phyloP scores from a whole-genome alignment of 768 basidiomycete species.

The Russula emetica region DNA sequence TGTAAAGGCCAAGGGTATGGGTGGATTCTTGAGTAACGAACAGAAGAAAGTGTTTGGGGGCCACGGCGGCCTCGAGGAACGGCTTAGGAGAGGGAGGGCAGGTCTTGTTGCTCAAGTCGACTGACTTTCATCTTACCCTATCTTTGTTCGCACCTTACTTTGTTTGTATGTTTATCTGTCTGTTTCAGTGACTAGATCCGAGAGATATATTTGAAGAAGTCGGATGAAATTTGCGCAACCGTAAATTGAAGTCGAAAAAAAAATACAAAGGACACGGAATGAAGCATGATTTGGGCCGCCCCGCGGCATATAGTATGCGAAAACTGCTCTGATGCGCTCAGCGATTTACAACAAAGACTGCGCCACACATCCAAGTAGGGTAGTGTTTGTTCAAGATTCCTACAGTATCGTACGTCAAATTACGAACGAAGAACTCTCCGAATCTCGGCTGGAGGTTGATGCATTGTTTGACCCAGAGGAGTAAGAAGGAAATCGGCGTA shows the following conservation, averaged over 20 bases:
- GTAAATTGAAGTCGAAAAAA: not conserved
- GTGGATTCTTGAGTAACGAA: slow-evolving; percentile 75
- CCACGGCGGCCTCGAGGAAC: slow-evolving; percentile 69
- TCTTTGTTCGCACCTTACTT: slow-evolving; percentile 7
- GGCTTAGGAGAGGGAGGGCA: slow-evolving; percentile 66
- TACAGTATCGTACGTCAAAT: not conserved
- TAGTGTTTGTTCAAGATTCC: not conserved
- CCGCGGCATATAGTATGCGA: slow-evolving; percentile 15
- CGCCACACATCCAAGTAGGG: not conserved
- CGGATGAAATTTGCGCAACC: slow-evolving; percentile 11
- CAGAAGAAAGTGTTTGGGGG: slow-evolving; percentile 84
- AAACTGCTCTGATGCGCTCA: not conserved
- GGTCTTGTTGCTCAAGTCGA: slow-evolving; percentile 66
- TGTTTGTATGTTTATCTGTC: slow-evolving; percentile 6
- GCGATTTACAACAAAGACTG: not conserved
- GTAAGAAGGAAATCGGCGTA: slow-evolving; percentile 14
- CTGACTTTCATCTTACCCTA: slow-evolving; percentile 32
- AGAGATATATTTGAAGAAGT: slow-evolving; percentile 18
- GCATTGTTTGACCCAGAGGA: slow-evolving; percentile 14
- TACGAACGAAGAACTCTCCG: slow-evolving; percentile 15
- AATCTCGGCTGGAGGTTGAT: slow-evolving; percentile 8
- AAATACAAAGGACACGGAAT: not conserved
- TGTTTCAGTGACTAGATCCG: slow-evolving; percentile 14
- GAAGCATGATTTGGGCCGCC: slow-evolving; percentile 15
- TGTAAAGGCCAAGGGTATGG: slow-evolving; percentile 71